phyloP scores from a whole-genome alignment of 768 basidiomycete genomes.

The Dictyophora rubrovolvata region DNA sequence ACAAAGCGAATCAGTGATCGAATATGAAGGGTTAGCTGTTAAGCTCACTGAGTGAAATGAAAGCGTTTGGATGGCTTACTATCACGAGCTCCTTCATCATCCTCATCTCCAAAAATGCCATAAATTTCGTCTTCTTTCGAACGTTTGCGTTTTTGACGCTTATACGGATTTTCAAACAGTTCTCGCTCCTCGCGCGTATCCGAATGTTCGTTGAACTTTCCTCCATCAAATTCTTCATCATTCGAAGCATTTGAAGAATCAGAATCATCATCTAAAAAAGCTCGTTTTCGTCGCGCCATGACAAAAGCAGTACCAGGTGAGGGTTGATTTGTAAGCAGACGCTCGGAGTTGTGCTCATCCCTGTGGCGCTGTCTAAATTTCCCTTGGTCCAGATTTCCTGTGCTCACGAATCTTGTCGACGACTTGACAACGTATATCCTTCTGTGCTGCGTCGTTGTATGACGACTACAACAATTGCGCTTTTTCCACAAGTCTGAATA shows the following conservation, averaged over 20 bases:
- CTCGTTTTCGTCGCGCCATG: conserved; percentile 73
- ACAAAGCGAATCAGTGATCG: conserved; percentile 8
- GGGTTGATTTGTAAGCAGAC: too few relatives aligned
- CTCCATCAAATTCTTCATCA: conserved; percentile 36
- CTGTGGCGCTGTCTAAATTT: background rate
- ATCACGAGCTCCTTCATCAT: conserved; percentile 24
- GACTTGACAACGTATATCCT: background rate
- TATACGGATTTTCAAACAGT: conserved; percentile 69
- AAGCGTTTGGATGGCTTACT: conserved; percentile 30
- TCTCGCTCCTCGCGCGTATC: conserved; percentile 64
- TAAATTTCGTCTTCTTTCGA: conserved; percentile 65
- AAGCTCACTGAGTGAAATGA: conserved; percentile 52
- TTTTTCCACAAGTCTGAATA: background rate
- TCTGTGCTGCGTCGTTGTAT: background rate
- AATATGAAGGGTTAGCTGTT: background rate
- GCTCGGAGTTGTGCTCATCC: background rate
- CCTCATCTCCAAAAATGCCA: conserved; percentile 65
- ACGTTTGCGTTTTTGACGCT: conserved; percentile 54
- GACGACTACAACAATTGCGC: background rate
- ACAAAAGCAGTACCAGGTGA: too few relatives aligned
- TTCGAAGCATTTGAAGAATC: conserved; percentile 52
- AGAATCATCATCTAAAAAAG: conserved; percentile 64
- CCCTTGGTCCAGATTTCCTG: background rate
- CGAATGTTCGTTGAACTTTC: conserved; percentile 35
- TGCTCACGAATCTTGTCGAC: background rate